Percentiles rank a stretch among this genome's conserved stretches.
phyloP scores from a whole-genome alignment of 768 basidiomycete genomes.

The Cystobasidium tubakii region DNA sequence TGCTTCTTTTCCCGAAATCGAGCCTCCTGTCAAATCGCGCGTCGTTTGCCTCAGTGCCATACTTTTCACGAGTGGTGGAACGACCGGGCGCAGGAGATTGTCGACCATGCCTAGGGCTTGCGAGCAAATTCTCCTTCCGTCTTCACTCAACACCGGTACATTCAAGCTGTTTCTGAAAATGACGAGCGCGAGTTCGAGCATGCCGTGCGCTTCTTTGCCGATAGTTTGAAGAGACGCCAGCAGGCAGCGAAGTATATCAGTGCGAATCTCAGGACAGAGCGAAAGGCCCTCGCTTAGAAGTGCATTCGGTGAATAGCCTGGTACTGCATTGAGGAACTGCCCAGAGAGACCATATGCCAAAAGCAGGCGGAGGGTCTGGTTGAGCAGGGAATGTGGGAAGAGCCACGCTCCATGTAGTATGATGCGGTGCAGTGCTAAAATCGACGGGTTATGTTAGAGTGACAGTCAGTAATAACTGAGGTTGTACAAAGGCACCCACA shows the following conservation, averaged over 20 bases:
- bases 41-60: not conserved
- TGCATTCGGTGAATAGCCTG: not conserved
- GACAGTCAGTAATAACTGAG: not conserved
- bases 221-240: not conserved
- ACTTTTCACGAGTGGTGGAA: conserved; percentile 21
- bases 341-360: conserved; percentile 19
- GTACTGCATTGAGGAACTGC: conserved; percentile 13
- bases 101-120: conserved; percentile 3
- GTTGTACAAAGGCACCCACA: conserved; percentile 10
- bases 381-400: not conserved
- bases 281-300: conserved; percentile 16
- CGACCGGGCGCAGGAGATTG: not conserved
- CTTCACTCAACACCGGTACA: not conserved
- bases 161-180: not conserved
- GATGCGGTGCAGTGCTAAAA: conserved; percentile 29
- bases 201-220: not conserved
- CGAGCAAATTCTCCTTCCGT: not conserved
- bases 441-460: not conserved
- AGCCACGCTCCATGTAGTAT: conserved; percentile 10
- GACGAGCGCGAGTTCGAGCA: not conserved
- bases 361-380: conserved; percentile 15
- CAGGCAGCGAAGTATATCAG: conserved; percentile 9
- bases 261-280: conserved; percentile 1
- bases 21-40: not conserved
- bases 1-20: not conserved